These are phyloP conservation scores for Beauveria scarabaeidicola DNA, from an alignment of 2,329 filamentous ascomycete genomes.

Conservation along the genomic window DNA sequence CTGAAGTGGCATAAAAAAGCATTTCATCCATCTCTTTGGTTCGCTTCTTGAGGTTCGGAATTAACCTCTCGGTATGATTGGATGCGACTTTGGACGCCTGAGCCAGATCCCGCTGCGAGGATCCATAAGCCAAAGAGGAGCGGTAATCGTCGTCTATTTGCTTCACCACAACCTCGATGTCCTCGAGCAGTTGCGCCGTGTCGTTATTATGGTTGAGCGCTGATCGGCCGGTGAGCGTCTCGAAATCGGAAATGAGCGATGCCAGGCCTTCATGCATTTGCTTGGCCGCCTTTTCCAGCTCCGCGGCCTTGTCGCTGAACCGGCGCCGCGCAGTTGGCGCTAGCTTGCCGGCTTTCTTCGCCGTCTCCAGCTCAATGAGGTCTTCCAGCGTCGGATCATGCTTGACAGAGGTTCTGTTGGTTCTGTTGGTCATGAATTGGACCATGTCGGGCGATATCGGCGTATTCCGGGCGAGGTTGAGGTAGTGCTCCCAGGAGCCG, in stretches of 20 bases:
- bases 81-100: constrained; percentile 57
- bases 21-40: constrained; percentile 54
- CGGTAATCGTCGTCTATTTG: constrained; percentile 85
- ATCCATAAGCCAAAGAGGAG: constrained; percentile 60
- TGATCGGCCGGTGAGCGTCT: constrained; percentile 47
- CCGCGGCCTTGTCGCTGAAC: constrained; percentile 51
- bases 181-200: constrained; percentile 61
- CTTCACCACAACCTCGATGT: constrained; percentile 76
- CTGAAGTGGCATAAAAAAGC: constrained; percentile 49
- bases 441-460: constrained; percentile 59
- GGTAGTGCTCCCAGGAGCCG: constrained; percentile 58
- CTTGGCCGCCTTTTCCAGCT: constrained; percentile 51
- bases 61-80: constrained; percentile 52
- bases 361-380: constrained; percentile 65
- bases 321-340: constrained; percentile 49
- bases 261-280: constrained; percentile 55
- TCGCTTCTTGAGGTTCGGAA: constrained; percentile 49
- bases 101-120: constrained; percentile 50
- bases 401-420: constrained; percentile 33
- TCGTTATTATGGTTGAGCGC: constrained; percentile 52
- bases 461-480: constrained; percentile 55
- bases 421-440: constrained; percentile 49
- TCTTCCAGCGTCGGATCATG: constrained; percentile 58
- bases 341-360: constrained; percentile 62
- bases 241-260: constrained; percentile 53